Conservation (phyloP, 106 monocot species). For the Dactylorhiza incarnata region DNA sequence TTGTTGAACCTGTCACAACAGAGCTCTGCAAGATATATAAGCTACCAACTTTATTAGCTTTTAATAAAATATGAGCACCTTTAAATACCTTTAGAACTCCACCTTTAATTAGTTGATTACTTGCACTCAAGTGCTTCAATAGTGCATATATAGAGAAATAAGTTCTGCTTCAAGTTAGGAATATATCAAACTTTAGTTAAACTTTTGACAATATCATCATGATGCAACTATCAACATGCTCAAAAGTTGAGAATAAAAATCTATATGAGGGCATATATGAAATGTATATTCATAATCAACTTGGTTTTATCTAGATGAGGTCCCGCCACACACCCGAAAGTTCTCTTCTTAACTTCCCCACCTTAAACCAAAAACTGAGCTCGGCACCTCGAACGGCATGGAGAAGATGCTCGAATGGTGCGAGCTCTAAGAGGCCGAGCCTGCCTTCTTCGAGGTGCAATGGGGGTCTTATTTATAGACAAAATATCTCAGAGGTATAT, state of each 20-base stretch:
- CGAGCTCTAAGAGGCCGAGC: too few species aligned
- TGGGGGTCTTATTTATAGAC: too few species aligned
- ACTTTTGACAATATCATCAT: slow-evolving; percentile 4
- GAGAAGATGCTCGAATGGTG: too few species aligned
- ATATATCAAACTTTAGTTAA: neutral
- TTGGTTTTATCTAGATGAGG: too few species aligned
- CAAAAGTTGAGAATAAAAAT: slow-evolving; percentile 3
- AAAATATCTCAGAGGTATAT: too few species aligned
- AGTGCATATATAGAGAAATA: too few species aligned
- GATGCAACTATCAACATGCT: neutral
- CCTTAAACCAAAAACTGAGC: too few species aligned
- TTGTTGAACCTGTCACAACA: neutral
- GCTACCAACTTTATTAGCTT: neutral
- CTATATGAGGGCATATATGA: slow-evolving; percentile 8
- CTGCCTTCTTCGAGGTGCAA: too few species aligned
- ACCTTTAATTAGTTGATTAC: neutral
- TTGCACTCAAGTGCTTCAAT: neutral
- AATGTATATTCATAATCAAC: neutral
- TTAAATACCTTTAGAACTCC: slow-evolving; percentile 5
- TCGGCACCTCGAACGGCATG: too few species aligned
- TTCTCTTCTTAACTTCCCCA: too few species aligned
- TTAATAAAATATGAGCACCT: slow-evolving; percentile 1
- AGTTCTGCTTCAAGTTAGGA: slow-evolving; percentile 3
- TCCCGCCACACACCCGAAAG: too few species aligned
- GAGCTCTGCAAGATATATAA: neutral